Evolutionary conservation across 345 rosid genomes (phyloP).

Genomic region (Citrus inodora): DNA sequence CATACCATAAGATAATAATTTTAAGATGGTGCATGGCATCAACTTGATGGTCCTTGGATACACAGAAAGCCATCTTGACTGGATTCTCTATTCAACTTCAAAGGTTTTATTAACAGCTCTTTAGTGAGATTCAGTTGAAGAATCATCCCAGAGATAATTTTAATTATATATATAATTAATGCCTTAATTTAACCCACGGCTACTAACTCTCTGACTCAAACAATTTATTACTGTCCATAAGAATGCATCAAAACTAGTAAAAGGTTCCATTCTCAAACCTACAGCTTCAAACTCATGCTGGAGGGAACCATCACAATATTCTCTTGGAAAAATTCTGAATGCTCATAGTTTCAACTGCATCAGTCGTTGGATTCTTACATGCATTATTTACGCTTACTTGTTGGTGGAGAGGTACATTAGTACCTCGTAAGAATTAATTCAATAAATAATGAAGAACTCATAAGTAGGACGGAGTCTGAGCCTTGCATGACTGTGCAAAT

Average conservation of each 20-base stretch:
- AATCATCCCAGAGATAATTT: background rate
- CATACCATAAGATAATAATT: background rate
- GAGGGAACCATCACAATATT: no score
- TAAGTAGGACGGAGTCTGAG: no score
- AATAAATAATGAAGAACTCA: no score
- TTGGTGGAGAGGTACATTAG: no score
- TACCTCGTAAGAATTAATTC: no score
- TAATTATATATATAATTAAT: background rate
- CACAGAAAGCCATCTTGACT: background rate
- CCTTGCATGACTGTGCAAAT: no score
- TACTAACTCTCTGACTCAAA: background rate
- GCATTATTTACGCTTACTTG: no score
- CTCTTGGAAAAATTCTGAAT: no score
- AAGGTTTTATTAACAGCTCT: background rate
- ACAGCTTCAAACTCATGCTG: no score
- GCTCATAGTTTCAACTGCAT: no score
- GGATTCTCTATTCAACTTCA: background rate
- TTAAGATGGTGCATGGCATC: background rate
- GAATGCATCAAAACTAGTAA: background rate
- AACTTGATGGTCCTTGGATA: background rate
- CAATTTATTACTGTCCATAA: background rate
- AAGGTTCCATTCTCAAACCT: background rate
- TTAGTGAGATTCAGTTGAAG: conserved; percentile 2
- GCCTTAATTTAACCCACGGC: background rate
- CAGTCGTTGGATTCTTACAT: no score